Percentiles rank a stretch among this genome's conserved stretches.
Evolutionary conservation across 2,329 filamentous ascomycete genomes (phyloP).

Genomic region (Thelonectria rubi): DNA sequence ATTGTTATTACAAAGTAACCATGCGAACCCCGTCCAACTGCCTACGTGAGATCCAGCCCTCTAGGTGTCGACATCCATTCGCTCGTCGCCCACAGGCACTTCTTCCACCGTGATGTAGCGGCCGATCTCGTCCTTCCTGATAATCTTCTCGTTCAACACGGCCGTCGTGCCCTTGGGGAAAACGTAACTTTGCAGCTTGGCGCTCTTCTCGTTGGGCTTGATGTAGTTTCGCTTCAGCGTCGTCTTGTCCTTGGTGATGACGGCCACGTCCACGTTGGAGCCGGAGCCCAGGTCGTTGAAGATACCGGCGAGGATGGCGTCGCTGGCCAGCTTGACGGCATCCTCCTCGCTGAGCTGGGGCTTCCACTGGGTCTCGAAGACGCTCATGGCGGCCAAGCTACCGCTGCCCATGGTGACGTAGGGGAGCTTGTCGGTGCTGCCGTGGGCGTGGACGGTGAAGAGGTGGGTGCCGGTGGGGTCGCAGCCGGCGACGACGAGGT

Average conservation of each 20-base stretch:
- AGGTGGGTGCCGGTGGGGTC: slow-evolving; percentile 95
- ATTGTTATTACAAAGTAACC: slow-evolving; percentile 40
- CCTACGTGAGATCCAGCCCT: slow-evolving; percentile 20
- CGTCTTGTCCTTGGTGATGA: slow-evolving; percentile 96
- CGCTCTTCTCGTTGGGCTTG: slow-evolving; percentile 87
- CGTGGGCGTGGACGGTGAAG: slow-evolving; percentile 98
- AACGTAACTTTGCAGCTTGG: slow-evolving; percentile 93
- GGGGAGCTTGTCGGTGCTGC: slow-evolving; percentile 96
- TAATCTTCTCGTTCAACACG: slow-evolving; percentile 94
- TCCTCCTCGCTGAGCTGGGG: slow-evolving; percentile 77
- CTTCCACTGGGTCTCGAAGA: slow-evolving; percentile 98
- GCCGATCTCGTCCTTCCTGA: slow-evolving; percentile 91
- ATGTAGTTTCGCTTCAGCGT: slow-evolving; percentile 92
- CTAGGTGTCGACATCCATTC: slow-evolving; percentile 74
- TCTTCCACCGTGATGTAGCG: slow-evolving; percentile 95
- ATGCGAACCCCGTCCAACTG: slow-evolving; percentile 28
- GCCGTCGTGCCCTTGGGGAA: slow-evolving; percentile 94
- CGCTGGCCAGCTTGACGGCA: slow-evolving; percentile 81
- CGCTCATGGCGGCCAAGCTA: slow-evolving; percentile 94
- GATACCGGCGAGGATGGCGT: slow-evolving; percentile 95
- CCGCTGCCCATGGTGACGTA: slow-evolving; percentile 99
- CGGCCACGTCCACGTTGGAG: slow-evolving; percentile 95
- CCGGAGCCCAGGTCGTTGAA: slow-evolving; percentile 98
- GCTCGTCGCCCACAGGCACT: slow-evolving; percentile 74
- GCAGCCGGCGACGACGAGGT: slow-evolving; percentile 95